Percentiles rank a stretch among this genome's conserved stretches.
phyloP scores from a whole-genome alignment of 495 filamentous ascomycete species.

The Xylona heveae region DNA sequence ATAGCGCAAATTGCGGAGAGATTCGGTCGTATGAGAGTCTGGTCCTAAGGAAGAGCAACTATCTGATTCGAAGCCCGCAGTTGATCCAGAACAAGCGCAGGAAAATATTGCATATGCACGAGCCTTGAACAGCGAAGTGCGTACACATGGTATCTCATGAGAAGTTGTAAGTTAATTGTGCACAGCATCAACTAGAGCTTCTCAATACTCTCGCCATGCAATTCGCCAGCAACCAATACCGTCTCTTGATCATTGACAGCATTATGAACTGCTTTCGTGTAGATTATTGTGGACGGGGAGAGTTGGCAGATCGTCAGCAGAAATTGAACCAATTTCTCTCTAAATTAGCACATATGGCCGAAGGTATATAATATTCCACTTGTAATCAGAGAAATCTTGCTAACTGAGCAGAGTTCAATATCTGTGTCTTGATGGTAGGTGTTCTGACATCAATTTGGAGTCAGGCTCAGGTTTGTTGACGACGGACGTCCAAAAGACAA shows the following conservation, averaged over 20 bases:
- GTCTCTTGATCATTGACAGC: conserved; percentile 56
- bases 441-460: neutral
- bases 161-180: neutral
- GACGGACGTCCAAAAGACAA: conserved; percentile 32
- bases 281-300: conserved; percentile 53
- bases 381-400: neutral
- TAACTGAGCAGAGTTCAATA: conserved; percentile 40
- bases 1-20: conserved; percentile 55
- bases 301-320: conserved; percentile 57
- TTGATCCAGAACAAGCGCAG: conserved; percentile 40
- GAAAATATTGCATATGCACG: conserved; percentile 61
- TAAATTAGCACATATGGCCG: conserved; percentile 50
- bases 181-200: conserved; percentile 44
- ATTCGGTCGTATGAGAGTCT: conserved; percentile 25
- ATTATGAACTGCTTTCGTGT: conserved; percentile 64
- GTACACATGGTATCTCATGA: neutral
- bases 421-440: conserved; percentile 49
- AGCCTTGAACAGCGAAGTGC: conserved; percentile 44
- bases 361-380: conserved; percentile 21
- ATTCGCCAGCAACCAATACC: conserved; percentile 47
- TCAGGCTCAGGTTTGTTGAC: no score
- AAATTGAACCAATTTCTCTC: conserved; percentile 52
- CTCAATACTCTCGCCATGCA: conserved; percentile 42
- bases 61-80: conserved; percentile 9
- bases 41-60: neutral